Conservation (phyloP, 2,329 filamentous ascomycete species). For the Aspergillus texensis region DNA sequence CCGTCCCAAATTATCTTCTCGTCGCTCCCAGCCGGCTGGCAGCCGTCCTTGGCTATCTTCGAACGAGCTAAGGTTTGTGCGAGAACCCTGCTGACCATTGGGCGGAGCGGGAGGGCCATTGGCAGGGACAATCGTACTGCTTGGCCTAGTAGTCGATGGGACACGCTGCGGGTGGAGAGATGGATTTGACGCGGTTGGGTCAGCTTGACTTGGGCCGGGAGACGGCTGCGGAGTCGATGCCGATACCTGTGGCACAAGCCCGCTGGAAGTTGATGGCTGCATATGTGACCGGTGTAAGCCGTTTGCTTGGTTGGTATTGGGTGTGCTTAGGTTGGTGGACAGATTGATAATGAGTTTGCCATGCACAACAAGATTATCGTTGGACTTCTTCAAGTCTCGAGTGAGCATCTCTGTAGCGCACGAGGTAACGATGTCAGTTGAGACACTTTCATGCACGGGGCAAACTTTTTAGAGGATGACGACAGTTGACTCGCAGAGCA, state of each 20-base stretch:
- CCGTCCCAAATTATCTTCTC: conserved; percentile 90
- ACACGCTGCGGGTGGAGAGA: conserved; percentile 39
- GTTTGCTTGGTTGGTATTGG: conserved; percentile 60
- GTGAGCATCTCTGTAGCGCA: conserved; percentile 82
- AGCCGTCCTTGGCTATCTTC: conserved; percentile 94
- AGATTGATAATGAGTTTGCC: conserved; percentile 97
- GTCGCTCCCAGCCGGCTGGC: conserved; percentile 91
- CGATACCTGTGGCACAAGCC: conserved; percentile 40
- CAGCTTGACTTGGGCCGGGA: conserved; percentile 31
- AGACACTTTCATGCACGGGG: background rate
- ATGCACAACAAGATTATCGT: conserved; percentile 95
- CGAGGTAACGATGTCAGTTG: conserved; percentile 16
- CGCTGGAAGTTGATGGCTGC: conserved; percentile 41
- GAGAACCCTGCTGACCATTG: conserved; percentile 43
- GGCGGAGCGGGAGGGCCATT: conserved; percentile 43
- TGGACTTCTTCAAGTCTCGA: conserved; percentile 94
- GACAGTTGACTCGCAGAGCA: conserved; percentile 1
- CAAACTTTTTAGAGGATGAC: background rate
- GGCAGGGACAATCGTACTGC: conserved; percentile 43
- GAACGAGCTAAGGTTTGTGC: conserved; percentile 78
- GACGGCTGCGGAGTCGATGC: conserved; percentile 29
- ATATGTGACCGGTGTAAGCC: conserved; percentile 39
- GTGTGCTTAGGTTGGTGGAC: conserved; percentile 81
- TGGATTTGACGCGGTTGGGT: conserved; percentile 34
- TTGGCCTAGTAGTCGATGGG: conserved; percentile 38